These are phyloP conservation scores for Amorphotheca resinae DNA, from an alignment of 495 filamentous ascomycete genomes.

Conservation along the genomic window DNA sequence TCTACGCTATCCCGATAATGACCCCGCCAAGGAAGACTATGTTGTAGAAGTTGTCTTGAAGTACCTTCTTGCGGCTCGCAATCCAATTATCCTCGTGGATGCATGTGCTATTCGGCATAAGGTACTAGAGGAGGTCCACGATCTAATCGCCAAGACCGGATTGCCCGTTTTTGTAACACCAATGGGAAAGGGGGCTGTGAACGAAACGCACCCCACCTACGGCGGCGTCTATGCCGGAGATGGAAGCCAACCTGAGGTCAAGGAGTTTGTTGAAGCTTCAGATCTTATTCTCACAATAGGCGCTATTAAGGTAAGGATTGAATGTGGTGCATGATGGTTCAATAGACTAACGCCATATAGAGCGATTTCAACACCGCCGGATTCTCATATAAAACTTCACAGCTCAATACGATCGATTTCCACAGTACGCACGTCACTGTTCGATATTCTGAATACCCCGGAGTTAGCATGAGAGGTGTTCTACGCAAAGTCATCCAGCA, in stretches of 20 bases:
- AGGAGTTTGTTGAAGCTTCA: constrained; percentile 61
- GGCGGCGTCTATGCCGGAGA: constrained; percentile 81
- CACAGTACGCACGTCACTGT: constrained; percentile 67
- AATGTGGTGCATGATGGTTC: neutral
- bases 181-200: constrained; percentile 83
- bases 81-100: constrained; percentile 75
- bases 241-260: constrained; percentile 59
- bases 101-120: constrained; percentile 81
- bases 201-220: constrained; percentile 64
- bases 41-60: constrained; percentile 70
- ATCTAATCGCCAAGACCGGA: constrained; percentile 61
- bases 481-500: constrained; percentile 56
- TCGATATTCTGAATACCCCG: constrained; percentile 71
- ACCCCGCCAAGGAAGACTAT: constrained; percentile 65
- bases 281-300: constrained; percentile 80
- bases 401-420: constrained; percentile 78
- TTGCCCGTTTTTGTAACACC: constrained; percentile 80
- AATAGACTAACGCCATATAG: too few relatives aligned
- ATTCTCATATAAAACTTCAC: constrained; percentile 73
- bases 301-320: constrained; percentile 38
- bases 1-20: constrained; percentile 48
- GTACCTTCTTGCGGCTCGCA: constrained; percentile 62
- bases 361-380: constrained; percentile 79
- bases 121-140: constrained; percentile 60
- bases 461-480: constrained; percentile 78